Base-by-base conservation (phyloP, 2,329 filamentous ascomycete genomes). In the Escovopsis weberi region DNA sequence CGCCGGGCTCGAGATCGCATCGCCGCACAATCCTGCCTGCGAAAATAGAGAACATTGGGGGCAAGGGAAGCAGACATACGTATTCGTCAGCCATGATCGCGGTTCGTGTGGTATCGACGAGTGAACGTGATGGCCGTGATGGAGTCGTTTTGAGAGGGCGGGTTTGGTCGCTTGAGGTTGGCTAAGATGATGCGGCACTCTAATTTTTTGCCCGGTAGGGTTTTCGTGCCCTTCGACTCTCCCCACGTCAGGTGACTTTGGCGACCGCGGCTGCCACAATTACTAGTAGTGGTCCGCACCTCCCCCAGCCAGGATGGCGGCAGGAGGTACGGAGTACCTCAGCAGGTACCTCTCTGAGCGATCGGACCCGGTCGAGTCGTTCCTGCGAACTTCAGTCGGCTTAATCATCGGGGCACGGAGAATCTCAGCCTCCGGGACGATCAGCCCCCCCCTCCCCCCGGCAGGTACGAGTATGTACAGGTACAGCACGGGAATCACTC, bases 71-170 rank as follows among this genome's bases (percentile, higher is more conserved):
- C 28, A 33, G 53, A 83, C 83, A 69, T 75, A 88, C 84, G 74
- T 91, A 91, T 74, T 87, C 82, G 76, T 89, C 85, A 80, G 85
- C 85, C 85, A 89, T 89, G 72, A 60, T 72, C 65, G 64, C 66
- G 68, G 63, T 68, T 59, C 60, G 56, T 60, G 56, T 57, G 55
- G 50, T 58, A 53, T 65, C 63, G 64, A 62, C 59, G 55, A 58
- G 58, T 62, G 62, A 65, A 62, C 60, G 53, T 58, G 53, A 52
- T 59, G 56, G 55, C 56, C 56, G 53, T 55, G 58, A 57, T 59
- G 56, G 53, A 55, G 59, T 61, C 58, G 54, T 52, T 52, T 50
- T 30, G 28, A 52, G 51, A 52, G 50, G 52, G 49, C 54, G 49
- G 48, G 45, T 50, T 30, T 45, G 50, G 45, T 55, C 53, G 53